Conservation (phyloP, 163 green algal species). For the Scenedesmus sp. region DNA sequence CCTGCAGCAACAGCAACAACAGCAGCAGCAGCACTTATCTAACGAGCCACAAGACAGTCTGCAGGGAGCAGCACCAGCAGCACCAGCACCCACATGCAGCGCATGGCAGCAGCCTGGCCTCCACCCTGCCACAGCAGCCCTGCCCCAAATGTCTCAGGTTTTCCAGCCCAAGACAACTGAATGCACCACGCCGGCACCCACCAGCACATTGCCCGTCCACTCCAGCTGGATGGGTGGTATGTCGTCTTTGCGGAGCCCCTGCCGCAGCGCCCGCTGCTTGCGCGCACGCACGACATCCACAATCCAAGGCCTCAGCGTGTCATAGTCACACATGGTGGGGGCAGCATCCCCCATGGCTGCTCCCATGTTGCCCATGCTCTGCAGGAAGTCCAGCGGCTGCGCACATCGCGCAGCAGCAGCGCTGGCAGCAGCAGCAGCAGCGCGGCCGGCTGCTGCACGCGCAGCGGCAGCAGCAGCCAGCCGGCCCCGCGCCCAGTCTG, state of each 20-base stretch:
- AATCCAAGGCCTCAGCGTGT: background rate
- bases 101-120: background rate
- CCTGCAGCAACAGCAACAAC: background rate
- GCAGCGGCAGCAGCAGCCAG: constrained; percentile 5
- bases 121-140: background rate
- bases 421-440: background rate
- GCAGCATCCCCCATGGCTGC: background rate
- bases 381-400: background rate
- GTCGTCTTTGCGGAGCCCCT: background rate
- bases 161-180: background rate
- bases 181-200: background rate
- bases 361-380: background rate
- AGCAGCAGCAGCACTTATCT: background rate
- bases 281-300: background rate
- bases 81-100: background rate
- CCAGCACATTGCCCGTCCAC: constrained; percentile 11
- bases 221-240: background rate
- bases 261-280: background rate
- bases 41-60: background rate
- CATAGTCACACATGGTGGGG: background rate
- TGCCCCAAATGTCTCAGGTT: background rate
- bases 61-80: background rate
- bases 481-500: background rate
- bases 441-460: background rate
- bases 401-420: background rate